These are phyloP conservation scores for Elsinoe arachidis DNA, from an alignment of 2,329 filamentous ascomycete species.

Conservation along the genomic window DNA sequence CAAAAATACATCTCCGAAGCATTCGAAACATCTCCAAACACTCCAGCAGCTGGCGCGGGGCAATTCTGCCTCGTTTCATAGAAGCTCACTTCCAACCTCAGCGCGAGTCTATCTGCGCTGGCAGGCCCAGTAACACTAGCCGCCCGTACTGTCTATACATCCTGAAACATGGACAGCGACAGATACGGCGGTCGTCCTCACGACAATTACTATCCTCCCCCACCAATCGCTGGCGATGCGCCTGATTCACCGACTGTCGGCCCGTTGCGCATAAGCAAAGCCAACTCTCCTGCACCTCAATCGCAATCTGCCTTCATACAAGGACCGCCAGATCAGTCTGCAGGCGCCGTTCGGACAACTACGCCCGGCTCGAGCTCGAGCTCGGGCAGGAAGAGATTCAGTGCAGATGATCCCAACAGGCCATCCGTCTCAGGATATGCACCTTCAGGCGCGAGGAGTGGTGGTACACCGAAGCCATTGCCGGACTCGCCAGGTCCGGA, in stretches of 20 bases:
- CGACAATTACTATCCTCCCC: slow-evolving; percentile 22
- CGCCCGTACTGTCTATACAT: background rate
- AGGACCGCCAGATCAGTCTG: slow-evolving; percentile 25
- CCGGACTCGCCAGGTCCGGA: slow-evolving; percentile 74
- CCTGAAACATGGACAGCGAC: slow-evolving; percentile 13
- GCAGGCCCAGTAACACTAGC: background rate
- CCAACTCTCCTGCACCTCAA: slow-evolving; percentile 47
- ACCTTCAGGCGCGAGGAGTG: slow-evolving; percentile 61
- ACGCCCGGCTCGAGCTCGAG: slow-evolving; percentile 19
- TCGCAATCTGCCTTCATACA: slow-evolving; percentile 39
- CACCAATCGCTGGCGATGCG: slow-evolving; percentile 22
- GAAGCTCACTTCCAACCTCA: background rate
- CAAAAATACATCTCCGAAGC: background rate
- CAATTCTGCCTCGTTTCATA: background rate
- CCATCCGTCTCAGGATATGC: slow-evolving; percentile 40
- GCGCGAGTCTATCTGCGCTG: background rate
- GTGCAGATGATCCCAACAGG: slow-evolving; percentile 40
- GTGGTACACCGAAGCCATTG: slow-evolving; percentile 71
- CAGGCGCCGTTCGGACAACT: slow-evolving; percentile 22
- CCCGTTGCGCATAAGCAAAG: slow-evolving; percentile 77
- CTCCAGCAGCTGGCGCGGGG: slow-evolving; percentile 1
- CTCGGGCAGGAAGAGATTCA: slow-evolving; percentile 34
- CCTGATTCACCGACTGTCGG: slow-evolving; percentile 69
- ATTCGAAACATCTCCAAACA: background rate
- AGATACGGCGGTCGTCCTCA: slow-evolving; percentile 10